These are phyloP conservation scores for Crithidia thermophila DNA, from an alignment of 208 protist genomes.

Conservation along the genomic window DNA sequence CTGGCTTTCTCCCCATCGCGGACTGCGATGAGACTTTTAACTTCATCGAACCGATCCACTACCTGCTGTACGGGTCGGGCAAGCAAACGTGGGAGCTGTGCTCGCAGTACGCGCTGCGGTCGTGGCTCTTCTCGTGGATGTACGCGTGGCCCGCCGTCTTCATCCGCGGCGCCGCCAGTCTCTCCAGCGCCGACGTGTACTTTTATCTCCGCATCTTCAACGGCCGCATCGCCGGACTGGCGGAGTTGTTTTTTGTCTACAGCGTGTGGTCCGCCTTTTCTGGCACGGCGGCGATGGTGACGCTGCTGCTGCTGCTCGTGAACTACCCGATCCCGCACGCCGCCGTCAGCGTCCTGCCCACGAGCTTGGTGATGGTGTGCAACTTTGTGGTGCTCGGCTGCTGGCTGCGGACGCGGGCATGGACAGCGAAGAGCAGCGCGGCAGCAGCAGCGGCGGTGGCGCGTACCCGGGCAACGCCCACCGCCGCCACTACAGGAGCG, in stretches of 20 bases:
- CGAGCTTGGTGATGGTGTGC: constrained; percentile 88
- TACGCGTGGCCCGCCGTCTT: constrained; percentile 68
- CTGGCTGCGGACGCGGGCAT: constrained; percentile 53
- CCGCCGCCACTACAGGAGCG: too few species aligned
- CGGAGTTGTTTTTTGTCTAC: constrained; percentile 64
- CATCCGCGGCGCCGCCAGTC: constrained; percentile 19
- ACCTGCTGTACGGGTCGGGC: constrained; percentile 91
- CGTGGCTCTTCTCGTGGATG: constrained; percentile 88
- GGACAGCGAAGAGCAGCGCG: too few species aligned
- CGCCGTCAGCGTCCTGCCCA: constrained; percentile 77
- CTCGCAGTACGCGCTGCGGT: constrained; percentile 87
- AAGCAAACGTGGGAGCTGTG: constrained; percentile 98
- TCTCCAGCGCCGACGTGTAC: constrained; percentile 60
- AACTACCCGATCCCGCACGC: constrained; percentile 79
- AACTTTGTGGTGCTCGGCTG: constrained; percentile 66
- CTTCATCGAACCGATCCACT: constrained; percentile 95
- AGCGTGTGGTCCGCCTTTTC: constrained; percentile 56
- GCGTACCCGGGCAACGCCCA: too few species aligned
- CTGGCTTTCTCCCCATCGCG: constrained; percentile 69
- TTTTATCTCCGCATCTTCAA: constrained; percentile 69
- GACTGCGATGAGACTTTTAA: constrained; percentile 98
- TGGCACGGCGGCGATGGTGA: constrained; percentile 42
- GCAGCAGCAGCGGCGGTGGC: too few species aligned
- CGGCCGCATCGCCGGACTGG: constrained; percentile 42
- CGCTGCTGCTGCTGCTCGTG: constrained; percentile 57